phyloP scores from a whole-genome alignment of 208 protist species.

The Leishmania tropica region DNA sequence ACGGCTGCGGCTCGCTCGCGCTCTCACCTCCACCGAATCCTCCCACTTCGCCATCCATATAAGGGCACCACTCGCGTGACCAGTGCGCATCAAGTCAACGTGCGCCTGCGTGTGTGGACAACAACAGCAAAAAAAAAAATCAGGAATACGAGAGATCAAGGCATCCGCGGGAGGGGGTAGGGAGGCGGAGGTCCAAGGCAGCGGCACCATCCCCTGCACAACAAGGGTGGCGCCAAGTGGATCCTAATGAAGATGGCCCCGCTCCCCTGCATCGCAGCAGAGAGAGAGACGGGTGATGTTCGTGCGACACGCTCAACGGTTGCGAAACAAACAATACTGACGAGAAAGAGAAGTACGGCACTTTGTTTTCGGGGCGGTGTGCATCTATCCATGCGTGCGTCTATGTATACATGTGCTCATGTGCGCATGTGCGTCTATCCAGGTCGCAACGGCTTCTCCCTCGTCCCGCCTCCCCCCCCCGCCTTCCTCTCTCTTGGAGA shows the following conservation, averaged over 20 bases:
- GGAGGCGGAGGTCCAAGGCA: neutral
- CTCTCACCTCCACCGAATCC: neutral
- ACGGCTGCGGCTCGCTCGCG: neutral
- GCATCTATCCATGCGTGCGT: neutral
- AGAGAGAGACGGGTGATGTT: neutral
- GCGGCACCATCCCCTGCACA: neutral
- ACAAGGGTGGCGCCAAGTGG: neutral
- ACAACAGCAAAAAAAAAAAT: neutral
- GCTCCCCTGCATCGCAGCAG: neutral
- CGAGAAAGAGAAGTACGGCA: neutral
- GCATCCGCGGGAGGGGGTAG: no score
- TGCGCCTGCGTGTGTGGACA: neutral
- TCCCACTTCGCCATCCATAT: neutral
- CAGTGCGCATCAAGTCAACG: neutral
- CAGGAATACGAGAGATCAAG: neutral
- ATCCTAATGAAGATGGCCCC: neutral
- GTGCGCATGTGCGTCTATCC: conserved; percentile 2
- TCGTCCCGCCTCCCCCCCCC: neutral
- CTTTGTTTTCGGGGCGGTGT: neutral
- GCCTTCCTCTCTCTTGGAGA: neutral
- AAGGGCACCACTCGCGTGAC: neutral
- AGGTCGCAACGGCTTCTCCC: neutral
- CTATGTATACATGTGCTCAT: conserved; percentile 10
- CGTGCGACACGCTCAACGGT: no score
- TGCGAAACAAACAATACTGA: no score